Evolutionary conservation across 225 moss, liverwort and hornwort species (phyloP).

Genomic region (Ulota crispa): DNA sequence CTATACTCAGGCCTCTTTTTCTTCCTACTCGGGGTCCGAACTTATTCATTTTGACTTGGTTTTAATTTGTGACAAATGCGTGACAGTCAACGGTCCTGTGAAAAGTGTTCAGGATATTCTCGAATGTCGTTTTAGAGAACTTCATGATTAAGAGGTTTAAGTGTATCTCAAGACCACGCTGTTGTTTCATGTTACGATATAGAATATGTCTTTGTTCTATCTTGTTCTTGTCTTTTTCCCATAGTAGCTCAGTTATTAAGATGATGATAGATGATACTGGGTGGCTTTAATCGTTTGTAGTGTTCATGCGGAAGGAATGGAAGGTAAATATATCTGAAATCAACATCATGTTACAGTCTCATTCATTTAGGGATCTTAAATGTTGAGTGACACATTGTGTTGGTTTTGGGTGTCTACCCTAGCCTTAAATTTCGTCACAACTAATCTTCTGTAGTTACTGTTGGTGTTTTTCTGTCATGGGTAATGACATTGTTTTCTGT

Average conservation of each 20-base stretch:
- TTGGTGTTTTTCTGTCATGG: not conserved
- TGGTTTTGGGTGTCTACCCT: not conserved
- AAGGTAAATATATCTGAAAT: not conserved
- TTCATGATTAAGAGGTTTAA: not conserved
- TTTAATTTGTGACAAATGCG: not conserved
- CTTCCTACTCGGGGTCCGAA: not conserved
- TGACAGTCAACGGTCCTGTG: not conserved
- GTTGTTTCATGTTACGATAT: not conserved
- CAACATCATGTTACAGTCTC: not conserved
- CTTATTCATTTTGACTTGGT: not conserved
- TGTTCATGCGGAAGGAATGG: not conserved
- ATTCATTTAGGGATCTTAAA: not conserved
- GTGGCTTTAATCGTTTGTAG: not conserved
- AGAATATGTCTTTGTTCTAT: not conserved
- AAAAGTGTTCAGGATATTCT: not conserved
- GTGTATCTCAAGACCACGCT: not conserved
- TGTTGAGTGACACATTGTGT: not conserved
- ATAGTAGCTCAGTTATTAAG: not conserved
- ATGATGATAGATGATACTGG: not conserved
- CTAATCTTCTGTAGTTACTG: not conserved
- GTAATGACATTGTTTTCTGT: slow-evolving; percentile 9
- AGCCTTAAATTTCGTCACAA: not conserved
- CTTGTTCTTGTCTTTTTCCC: not conserved
- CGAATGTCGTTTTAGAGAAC: not conserved
- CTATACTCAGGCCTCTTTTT: not conserved